phyloP scores from a whole-genome alignment of 257 asterid species.

The Solanum virginianum region DNA sequence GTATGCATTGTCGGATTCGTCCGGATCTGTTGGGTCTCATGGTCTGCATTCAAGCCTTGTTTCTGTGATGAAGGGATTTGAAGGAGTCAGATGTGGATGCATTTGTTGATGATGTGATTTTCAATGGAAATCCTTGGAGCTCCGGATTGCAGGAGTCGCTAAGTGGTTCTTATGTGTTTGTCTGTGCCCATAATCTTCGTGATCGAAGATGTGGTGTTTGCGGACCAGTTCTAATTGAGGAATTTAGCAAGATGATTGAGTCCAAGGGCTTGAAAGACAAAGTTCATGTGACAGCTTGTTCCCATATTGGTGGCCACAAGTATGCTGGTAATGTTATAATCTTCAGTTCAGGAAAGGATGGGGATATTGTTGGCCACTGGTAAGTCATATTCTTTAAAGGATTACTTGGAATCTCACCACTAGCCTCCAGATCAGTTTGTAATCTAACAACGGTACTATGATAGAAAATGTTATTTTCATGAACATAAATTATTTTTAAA shows the following conservation, averaged over 20 bases:
- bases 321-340: slow-evolving; percentile 89
- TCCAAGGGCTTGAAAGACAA: slow-evolving; percentile 41
- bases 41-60: neutral
- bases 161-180: slow-evolving; percentile 75
- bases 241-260: slow-evolving; percentile 60
- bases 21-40: neutral
- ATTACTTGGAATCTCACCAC: neutral
- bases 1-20: neutral
- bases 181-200: slow-evolving; percentile 83
- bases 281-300: slow-evolving; percentile 73
- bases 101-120: slow-evolving; percentile 84
- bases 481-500: neutral
- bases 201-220: slow-evolving; percentile 94
- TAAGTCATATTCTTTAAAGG: slow-evolving; percentile 13
- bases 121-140: slow-evolving; percentile 62
- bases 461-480: neutral
- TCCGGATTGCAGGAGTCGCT: slow-evolving; percentile 52
- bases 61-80: slow-evolving; percentile 47
- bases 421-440: neutral
- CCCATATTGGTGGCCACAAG: slow-evolving; percentile 96
- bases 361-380: slow-evolving; percentile 80
- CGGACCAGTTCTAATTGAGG: slow-evolving; percentile 80
- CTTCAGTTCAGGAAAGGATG: slow-evolving; percentile 56
- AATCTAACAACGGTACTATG: neutral
- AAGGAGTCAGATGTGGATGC: slow-evolving; percentile 60